phyloP scores from a whole-genome alignment of 495 filamentous ascomycete species.

The Lichenothelia convexa region DNA sequence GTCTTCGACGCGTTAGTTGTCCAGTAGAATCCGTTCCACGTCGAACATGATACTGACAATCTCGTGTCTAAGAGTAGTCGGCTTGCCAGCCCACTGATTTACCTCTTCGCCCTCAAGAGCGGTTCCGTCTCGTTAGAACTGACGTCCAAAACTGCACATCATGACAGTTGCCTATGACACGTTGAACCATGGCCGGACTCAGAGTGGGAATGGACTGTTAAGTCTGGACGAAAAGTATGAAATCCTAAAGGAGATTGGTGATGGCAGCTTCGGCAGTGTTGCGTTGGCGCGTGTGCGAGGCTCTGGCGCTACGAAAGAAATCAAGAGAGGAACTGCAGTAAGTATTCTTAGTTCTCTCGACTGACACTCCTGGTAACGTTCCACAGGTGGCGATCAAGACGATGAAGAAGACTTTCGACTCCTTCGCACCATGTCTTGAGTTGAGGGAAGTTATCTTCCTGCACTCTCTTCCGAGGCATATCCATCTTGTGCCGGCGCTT shows the following conservation, averaged over 20 bases:
- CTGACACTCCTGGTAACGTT: neutral
- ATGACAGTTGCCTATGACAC: slow-evolving; percentile 20
- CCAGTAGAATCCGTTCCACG: too few relatives aligned
- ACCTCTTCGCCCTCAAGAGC: neutral
- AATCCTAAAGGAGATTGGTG: slow-evolving; percentile 91
- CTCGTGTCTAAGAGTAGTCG: neutral
- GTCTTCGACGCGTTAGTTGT: neutral
- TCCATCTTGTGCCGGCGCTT: slow-evolving; percentile 85
- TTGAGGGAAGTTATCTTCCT: slow-evolving; percentile 95
- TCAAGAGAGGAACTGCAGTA: slow-evolving; percentile 85
- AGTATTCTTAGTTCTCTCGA: slow-evolving; percentile 15
- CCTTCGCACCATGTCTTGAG: slow-evolving; percentile 72
- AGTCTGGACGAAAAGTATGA: slow-evolving; percentile 65
- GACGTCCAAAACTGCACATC: too few relatives aligned
- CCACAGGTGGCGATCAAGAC: slow-evolving; percentile 92
- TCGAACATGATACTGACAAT: neutral
- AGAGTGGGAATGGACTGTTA: slow-evolving; percentile 4
- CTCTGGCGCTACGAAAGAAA: slow-evolving; percentile 72
- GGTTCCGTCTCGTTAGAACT: neutral
- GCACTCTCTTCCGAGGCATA: slow-evolving; percentile 65
- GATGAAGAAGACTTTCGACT: slow-evolving; percentile 99
- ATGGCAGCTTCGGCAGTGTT: slow-evolving; percentile 97
- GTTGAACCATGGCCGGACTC: slow-evolving; percentile 18
- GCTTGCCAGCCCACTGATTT: neutral
- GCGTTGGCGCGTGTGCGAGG: slow-evolving; percentile 78